A percentile compares a stretch with the other conserved stretches of the same genome.
phyloP scores from a whole-genome alignment of 805 yeast species.

The Pichia nanzhaoensis region DNA sequence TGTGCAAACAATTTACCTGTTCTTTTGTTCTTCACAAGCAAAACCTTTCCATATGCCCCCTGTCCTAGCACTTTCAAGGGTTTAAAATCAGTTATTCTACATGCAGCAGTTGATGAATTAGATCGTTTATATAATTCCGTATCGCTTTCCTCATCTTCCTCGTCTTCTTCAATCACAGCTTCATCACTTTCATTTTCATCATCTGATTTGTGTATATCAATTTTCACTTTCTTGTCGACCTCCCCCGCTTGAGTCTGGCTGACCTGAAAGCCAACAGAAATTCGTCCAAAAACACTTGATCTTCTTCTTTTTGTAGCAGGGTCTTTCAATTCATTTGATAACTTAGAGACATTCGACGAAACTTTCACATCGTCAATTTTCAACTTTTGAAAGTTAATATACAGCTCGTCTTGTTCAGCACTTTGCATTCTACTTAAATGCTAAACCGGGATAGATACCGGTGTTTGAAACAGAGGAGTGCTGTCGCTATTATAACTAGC shows the following conservation, averaged over 20 bases:
- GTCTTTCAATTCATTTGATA: conserved; percentile 1
- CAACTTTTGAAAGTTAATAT: not conserved
- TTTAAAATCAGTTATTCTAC: conserved; percentile 47
- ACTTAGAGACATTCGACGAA: not conserved
- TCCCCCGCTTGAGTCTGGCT: conserved; percentile 4
- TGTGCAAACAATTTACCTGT: conserved; percentile 71
- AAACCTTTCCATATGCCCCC: conserved; percentile 84
- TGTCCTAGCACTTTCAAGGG: conserved; percentile 70
- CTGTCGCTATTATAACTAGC: too few species aligned
- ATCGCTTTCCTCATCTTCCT: conserved; percentile 7
- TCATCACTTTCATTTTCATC: conserved; percentile 4
- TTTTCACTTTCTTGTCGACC: conserved; percentile 2
- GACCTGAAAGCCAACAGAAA: conserved; percentile 22
- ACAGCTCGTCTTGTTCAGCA: not conserved
- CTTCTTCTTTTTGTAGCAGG: conserved; percentile 15
- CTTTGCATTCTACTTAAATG: too few species aligned
- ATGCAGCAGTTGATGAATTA: conserved; percentile 9
- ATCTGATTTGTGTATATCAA: conserved; percentile 7
- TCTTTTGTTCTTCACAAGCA: conserved; percentile 55
- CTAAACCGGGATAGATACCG: too few species aligned
- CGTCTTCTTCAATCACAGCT: conserved; percentile 9
- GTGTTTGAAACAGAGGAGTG: too few species aligned
- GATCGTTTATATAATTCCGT: conserved; percentile 11
- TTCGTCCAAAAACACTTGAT: conserved; percentile 25
- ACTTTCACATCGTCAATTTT: not conserved